Evolutionary conservation across 352 stramenopile genomes (phyloP).

Genomic region (Pythium aristosporum): DNA sequence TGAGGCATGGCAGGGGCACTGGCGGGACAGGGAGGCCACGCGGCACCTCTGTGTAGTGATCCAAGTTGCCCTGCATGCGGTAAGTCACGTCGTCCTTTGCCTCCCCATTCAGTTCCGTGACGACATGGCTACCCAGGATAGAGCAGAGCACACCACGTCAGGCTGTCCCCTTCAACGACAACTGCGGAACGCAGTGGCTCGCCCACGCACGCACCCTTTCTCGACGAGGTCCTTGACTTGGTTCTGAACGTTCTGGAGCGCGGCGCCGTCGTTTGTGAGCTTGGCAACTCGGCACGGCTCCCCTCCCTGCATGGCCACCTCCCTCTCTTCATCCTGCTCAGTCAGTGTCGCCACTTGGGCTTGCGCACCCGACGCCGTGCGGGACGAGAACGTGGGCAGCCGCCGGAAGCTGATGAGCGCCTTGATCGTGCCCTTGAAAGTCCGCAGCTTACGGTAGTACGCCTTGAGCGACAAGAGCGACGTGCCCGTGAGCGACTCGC

Average conservation of each 20-base stretch:
- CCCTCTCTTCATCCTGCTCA: neutral
- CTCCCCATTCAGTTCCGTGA: conserved; percentile 41
- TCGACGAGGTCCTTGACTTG: conserved; percentile 67
- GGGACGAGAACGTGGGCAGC: conserved; percentile 18
- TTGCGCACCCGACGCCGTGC: neutral
- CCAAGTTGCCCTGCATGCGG: conserved; percentile 66
- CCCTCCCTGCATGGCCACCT: too few species aligned
- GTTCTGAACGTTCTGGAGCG: conserved; percentile 39
- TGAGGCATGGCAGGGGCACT: neutral
- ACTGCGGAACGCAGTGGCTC: neutral
- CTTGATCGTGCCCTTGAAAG: conserved; percentile 68
- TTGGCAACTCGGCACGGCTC: conserved; percentile 29
- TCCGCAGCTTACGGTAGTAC: conserved; percentile 66
- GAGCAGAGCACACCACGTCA: neutral
- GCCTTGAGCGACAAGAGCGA: conserved; percentile 65
- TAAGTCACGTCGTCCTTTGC: conserved; percentile 44
- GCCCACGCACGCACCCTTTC: conserved; percentile 36
- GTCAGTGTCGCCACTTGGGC: neutral
- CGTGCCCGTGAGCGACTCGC: conserved; percentile 23
- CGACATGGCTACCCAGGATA: conserved; percentile 44
- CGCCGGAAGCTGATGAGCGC: conserved; percentile 58
- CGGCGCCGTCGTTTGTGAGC: conserved; percentile 39
- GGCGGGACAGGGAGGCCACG: neutral
- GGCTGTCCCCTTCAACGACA: neutral
- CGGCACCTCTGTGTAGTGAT: conserved; percentile 71